Percentiles rank a stretch among this genome's conserved stretches.
Evolutionary conservation across 257 asterid species (phyloP).

Genomic region (Solanum piurae): DNA sequence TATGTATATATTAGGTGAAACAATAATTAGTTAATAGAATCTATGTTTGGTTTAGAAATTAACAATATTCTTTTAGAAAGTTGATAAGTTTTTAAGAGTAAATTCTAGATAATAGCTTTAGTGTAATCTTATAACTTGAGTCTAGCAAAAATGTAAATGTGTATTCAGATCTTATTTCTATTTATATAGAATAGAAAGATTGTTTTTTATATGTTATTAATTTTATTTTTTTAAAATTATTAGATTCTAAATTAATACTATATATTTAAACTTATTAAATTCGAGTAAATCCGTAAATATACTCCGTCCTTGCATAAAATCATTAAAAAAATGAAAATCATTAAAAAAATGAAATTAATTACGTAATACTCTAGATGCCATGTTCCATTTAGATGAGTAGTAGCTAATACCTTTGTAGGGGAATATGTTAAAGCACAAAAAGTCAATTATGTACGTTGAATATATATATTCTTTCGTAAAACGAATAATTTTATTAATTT

Average conservation of each 20-base stretch:
- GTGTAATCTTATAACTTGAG: too few species aligned
- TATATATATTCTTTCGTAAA: too few species aligned
- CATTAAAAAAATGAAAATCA: not conserved
- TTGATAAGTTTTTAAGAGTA: not conserved
- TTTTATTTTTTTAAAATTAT: too few species aligned
- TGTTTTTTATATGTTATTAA: not conserved
- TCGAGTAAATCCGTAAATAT: not conserved
- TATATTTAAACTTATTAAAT: not conserved
- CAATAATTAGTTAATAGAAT: not conserved
- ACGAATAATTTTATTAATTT: not conserved
- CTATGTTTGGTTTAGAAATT: not conserved
- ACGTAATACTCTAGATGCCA: not conserved
- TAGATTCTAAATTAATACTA: not conserved
- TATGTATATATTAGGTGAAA: not conserved
- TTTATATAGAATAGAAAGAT: rapidly evolving
- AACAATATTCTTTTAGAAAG: not conserved
- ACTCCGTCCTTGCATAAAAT: not conserved
- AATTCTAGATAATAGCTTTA: too few species aligned
- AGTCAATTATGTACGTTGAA: not conserved
- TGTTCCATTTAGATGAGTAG: not conserved
- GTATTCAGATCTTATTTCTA: too few species aligned
- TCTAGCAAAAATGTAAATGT: too few species aligned
- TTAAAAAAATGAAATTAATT: not conserved
- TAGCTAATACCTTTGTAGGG: not conserved
- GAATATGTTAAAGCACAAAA: not conserved